Base-by-base conservation (phyloP, 2,329 filamentous ascomycete species). In the Fonsecaea monophora region DNA sequence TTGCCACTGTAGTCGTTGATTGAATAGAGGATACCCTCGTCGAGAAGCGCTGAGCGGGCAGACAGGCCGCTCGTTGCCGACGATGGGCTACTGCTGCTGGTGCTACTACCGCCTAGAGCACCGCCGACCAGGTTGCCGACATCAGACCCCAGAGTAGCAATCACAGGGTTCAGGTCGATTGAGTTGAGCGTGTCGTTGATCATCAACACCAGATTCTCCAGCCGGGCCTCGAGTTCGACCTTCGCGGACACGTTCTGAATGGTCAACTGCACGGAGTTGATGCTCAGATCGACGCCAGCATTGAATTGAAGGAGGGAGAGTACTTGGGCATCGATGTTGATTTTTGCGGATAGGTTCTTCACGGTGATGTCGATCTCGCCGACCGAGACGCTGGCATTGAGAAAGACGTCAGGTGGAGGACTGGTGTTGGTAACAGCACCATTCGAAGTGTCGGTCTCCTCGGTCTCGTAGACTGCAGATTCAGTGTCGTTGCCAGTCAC, bases 181-280 rank as follows among this genome's bases (percentile, higher is more conserved):
- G 84, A 86, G 63, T 81, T 78, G 25, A 89, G 80, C 3, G 87
- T 85, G 71, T 87, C 82, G 73, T 82, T 81, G 53, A 89, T 82
- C 85, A 88, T 88, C 58, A 80, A 72, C 2, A 88, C 83, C 1
- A 89, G 80, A 71, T 88, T 88, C n/a, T 79, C 82, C 0, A 89
- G 79, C 1, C 87, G 80, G 0, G 86, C 86, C 72, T 88, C 86
- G 2, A 89, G 83, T 63, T 84, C 79, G 34, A 88, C 85, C 73
- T 83, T 84, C 35, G 86, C 86, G 35, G 79, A 83, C 64, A 88
- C 82, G 68, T 88, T 85, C 73, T 87, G 81, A 73, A 88, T 88
- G 15, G 78, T 78, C 10, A 88, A 79, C 50, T 79, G 76, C 53
- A 89, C 86, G 57, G 83, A 80, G 71, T 87, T 83, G 77, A 89